Base-by-base conservation (phyloP, 257 asterid genomes). In the Jacaranda mimosifolia region DNA sequence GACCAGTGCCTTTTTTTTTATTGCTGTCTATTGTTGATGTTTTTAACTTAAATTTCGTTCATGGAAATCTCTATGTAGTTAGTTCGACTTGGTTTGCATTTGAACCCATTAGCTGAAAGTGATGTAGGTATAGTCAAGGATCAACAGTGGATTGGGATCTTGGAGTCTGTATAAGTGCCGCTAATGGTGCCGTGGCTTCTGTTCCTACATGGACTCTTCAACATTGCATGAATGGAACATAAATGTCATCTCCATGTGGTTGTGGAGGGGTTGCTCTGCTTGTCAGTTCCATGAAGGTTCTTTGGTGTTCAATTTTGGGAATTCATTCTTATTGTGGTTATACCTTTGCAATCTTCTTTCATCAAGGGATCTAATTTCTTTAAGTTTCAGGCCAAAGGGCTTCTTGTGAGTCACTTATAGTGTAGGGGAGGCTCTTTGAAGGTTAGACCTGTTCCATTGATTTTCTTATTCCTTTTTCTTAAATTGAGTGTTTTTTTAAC, bases 161-260 rank as follows among this genome's bases (percentile, higher is more conserved):
- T 76, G 99, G 99, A 80, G 98, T 95, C 81, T 86, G 79, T 72
- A 83, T 95, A 79, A 93, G 98, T 88, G 97, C 99, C 12, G 94
- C 99, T 85, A 98, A 98, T 82, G 99, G 97, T 65, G 99, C 99
- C 79, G 86, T 95, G 83, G 97, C 99, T 81, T 97, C 99, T 83
- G 99, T 95, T 79, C 99, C 99, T 69, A 93, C 97, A 75, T 95
- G 99, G 99, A 95, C 99, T 79, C 99, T 95, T 83, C 98, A 95
- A 82, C 85, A 80, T 6, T 98, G 98, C 70, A 90, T 95, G 99
- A 95, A 93, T 75, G 99, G 99, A 83, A 95, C 99, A 73, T 95
- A 98, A 36, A 95, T 95, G 99, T 85, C 99, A 77, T 95, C 98
- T 72, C 99, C 99, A 56, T 93, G 91, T 80, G 98, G 98, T 70